Evolutionary conservation across 345 rosid species (phyloP), one percentile per base, ranked within the genome.

Genomic region (Clausena lansium): DNA sequence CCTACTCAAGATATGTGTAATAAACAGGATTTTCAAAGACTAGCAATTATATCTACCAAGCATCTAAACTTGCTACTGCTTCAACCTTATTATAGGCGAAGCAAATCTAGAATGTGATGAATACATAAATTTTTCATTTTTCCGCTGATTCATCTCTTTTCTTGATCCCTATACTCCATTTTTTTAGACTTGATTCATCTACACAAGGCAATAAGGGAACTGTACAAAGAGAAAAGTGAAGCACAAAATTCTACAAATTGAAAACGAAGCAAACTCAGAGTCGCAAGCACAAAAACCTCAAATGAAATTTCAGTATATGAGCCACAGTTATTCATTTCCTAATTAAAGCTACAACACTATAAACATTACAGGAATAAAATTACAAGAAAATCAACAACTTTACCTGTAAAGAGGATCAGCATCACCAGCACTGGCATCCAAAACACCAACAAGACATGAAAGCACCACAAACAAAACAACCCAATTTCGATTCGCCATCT

Each of bases 351-450:
- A 6, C 5, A 57, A 41, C 9, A 39, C 45, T 33, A 20, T 22
- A 55, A 32, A n/a, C 22, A 19, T 2, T 28, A 35, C 27, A 63
- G 0, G 39, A 67, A 47, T 5, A 20, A 35, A 24, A 28, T 45
- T 6, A 17, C 6, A 22, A 33, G 33, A 71, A 50, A 28, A 19
- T 75, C 63, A 14, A 68, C 33, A 79, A 41, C 36, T 7, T 73
- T 77, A 91, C 96, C 88, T 88, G 93, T 90, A 93, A 74, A 68
- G 72, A 54, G 89, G 93, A 87, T 93, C 90, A 50, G 89, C 87
- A 86, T 93, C 94, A 27, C 96, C 98, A 74, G 79, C 88, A 82
- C 96, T 93, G 65, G 94, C 92, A 82, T 87, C 54, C 39, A 89
- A 83, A 30, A 61, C 73, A 67, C 76, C 83, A 77, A 82, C 68